Base-by-base conservation (phyloP, 139 green algal species). In the Chlamydomonas sphaeroides region DNA sequence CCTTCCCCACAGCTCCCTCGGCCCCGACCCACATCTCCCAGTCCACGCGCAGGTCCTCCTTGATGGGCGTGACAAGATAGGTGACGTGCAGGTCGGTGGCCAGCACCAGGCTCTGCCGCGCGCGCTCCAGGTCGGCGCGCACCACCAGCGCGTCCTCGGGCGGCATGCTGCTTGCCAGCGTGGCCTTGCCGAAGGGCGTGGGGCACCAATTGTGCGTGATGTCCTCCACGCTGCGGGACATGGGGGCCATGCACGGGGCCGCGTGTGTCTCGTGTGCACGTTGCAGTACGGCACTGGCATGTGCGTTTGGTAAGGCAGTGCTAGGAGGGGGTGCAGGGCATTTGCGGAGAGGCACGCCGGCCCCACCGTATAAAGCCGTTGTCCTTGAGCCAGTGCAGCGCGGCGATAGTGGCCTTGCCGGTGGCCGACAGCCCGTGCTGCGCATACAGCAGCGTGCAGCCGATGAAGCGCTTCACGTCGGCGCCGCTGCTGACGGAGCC, bases 71-170 rank as follows among this genome's bases (percentile, higher is more conserved):
- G 61, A 97, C 88, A 36, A 98, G 87, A 88, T 92, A 98, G 26
- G 92, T 95, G 38, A 98, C 89, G 88, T 98, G 95, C 62, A 98
- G 90, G 83, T 98, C 95, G 10, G 90, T 93, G 48, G 89, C 78
- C 86, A 97, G 74, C 67, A 95, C 90, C 76, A 97, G 89, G 1
- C 65, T 74, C 71, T 90, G 39, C 6, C 88, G 72, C 2, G 94
- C 94, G 3, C 68, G 80, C 32, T 83, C 79, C 56, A 98, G 82
- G 80, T 98, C 95, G 1, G 84, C 56, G 73, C 93, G 51, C 56
- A 89, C 80, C 66, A 87, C 65, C 67, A 95, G 80, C n/a, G 92
- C 94, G 0, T 93, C 84, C 77, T 93, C 86, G 17, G 92, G 77
- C 18, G 85, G 42, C 78, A 98, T 87, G 42, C 89, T 89, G 18